These are phyloP conservation scores for Sporothrix luriei DNA, from an alignment of 2,329 filamentous ascomycete species.

Conservation along the genomic window DNA sequence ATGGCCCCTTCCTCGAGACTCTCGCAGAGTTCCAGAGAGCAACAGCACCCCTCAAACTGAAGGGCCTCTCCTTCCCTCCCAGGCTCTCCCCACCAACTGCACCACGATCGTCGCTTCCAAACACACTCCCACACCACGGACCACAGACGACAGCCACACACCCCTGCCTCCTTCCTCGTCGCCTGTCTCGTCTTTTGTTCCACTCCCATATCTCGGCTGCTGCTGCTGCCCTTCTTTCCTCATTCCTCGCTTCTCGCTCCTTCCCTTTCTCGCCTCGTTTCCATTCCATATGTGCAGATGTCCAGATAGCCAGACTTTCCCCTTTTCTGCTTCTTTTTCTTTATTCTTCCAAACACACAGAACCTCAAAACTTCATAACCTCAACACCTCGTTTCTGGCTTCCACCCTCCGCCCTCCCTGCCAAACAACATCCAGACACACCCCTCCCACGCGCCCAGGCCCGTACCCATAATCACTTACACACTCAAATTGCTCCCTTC, in stretches of 20 bases:
- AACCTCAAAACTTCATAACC: background rate
- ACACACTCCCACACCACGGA: slow-evolving; percentile 32
- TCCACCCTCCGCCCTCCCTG: slow-evolving; percentile 13
- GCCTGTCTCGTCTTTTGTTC: slow-evolving; percentile 34
- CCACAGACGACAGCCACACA: slow-evolving; percentile 30
- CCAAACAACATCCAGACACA: slow-evolving; percentile 25
- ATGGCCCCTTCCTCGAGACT: slow-evolving; percentile 25
- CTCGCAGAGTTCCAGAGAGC: background rate
- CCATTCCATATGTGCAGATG: slow-evolving; percentile 21
- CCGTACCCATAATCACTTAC: slow-evolving; percentile 17
- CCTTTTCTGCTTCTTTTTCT: background rate
- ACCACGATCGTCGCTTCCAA: slow-evolving; percentile 35
- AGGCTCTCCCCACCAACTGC: slow-evolving; percentile 20
- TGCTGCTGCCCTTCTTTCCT: slow-evolving; percentile 35
- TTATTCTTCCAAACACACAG: slow-evolving; percentile 16
- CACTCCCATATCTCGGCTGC: slow-evolving; percentile 34
- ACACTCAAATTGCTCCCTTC: slow-evolving; percentile 7
- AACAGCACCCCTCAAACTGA: background rate
- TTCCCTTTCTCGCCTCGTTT: slow-evolving; percentile 25
- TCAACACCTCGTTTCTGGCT: background rate
- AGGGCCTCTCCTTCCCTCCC: background rate
- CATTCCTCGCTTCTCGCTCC: slow-evolving; percentile 15
- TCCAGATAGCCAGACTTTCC: slow-evolving; percentile 1
- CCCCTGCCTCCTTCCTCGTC: slow-evolving; percentile 38
- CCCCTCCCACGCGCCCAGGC: slow-evolving; percentile 16